Conservation (phyloP, 2,329 filamentous ascomycete species). For the Exserohilum turcica region DNA sequence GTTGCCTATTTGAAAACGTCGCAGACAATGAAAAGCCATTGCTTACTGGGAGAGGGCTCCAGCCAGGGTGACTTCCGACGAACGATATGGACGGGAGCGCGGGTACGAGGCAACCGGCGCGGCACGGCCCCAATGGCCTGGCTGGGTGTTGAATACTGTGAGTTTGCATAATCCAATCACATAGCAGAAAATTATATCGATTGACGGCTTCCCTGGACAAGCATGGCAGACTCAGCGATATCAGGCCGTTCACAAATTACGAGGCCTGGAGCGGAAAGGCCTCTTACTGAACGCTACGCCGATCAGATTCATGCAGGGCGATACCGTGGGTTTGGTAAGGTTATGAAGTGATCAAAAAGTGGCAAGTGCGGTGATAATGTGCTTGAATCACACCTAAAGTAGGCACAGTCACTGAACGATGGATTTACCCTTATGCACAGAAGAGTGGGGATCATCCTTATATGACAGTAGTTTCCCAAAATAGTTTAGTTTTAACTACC, state of each 20-base stretch:
- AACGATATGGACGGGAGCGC: not conserved
- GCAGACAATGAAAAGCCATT: too few relatives aligned
- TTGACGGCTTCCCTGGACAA: not conserved
- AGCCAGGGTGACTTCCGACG: not conserved
- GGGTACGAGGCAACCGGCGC: not conserved
- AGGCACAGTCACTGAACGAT: not conserved
- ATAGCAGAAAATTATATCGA: not conserved
- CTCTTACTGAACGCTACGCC: slow-evolving; percentile 1
- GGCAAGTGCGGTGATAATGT: not conserved
- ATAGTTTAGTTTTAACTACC: not conserved
- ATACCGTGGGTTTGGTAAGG: not conserved
- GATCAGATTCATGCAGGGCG: not conserved
- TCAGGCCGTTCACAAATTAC: not conserved
- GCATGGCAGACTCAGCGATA: not conserved
- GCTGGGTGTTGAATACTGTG: not conserved
- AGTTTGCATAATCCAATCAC: slow-evolving; percentile 1
- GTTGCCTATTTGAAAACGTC: too few relatives aligned
- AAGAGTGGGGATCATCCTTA: not conserved
- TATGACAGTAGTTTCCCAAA: not conserved
- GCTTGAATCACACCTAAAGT: not conserved
- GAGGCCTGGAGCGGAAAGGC: slow-evolving; percentile 1
- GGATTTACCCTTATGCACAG: not conserved
- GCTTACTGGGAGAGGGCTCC: not conserved
- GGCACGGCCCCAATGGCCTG: not conserved
- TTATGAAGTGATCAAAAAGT: not conserved